phyloP scores from a whole-genome alignment of 495 filamentous ascomycete genomes.

The Trichoderma asperelloides region DNA sequence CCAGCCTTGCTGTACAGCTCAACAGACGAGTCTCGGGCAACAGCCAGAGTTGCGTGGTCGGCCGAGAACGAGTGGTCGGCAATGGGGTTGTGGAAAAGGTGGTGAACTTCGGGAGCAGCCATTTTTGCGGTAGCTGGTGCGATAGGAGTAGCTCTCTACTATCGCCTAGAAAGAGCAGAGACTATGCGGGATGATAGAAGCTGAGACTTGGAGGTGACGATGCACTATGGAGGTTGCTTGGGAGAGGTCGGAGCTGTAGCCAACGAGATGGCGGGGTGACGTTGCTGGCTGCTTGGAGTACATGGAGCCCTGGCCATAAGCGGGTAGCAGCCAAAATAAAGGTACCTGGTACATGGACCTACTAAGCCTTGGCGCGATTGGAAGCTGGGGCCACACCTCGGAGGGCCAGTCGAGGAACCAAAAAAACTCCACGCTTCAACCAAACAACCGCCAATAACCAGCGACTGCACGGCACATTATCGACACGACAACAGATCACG shows the following conservation, averaged over 20 bases:
- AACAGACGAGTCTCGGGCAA: slow-evolving; percentile 82
- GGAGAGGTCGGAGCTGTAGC: slow-evolving; percentile 2
- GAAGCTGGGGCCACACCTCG: slow-evolving; percentile 5
- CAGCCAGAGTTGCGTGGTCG: slow-evolving; percentile 79
- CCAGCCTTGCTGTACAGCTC: slow-evolving; percentile 76
- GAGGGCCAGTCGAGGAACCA: neutral
- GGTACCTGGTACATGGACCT: neutral
- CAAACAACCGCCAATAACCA: neutral
- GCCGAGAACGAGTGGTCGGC: slow-evolving; percentile 96
- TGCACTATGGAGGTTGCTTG: slow-evolving; percentile 12
- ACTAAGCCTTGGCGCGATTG: neutral
- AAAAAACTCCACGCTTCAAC: slow-evolving; percentile 5
- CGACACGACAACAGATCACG: neutral
- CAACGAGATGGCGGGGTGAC: slow-evolving; percentile 10
- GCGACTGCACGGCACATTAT: neutral
- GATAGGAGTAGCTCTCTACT: slow-evolving; percentile 99
- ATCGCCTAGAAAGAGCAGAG: slow-evolving; percentile 39
- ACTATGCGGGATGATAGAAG: neutral
- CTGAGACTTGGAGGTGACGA: neutral
- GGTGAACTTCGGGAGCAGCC: slow-evolving; percentile 82
- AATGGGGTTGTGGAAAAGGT: slow-evolving; percentile 93
- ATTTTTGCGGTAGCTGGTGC: slow-evolving; percentile 37
- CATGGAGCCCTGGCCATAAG: neutral
- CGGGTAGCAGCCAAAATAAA: neutral
- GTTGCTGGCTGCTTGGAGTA: neutral